Evolutionary conservation across 768 basidiomycete genomes (phyloP).

Genomic region (Tylopilus plumbeoviolaceoides): DNA sequence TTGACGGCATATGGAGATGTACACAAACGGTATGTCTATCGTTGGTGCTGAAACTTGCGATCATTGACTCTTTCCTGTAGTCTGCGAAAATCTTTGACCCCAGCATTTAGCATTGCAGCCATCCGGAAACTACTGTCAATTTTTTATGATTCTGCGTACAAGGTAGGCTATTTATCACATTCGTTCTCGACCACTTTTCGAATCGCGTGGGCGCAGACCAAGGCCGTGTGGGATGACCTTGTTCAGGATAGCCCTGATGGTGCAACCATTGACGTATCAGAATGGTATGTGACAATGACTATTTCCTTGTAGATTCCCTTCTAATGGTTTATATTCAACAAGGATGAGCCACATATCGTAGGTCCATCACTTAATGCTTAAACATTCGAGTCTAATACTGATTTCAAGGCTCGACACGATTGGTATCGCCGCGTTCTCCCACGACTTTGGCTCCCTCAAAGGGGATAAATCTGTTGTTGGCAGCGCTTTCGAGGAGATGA

Average conservation of each 20-base stretch:
- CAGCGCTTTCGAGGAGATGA: slow-evolving; percentile 22
- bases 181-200: too few relatives aligned
- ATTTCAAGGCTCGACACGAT: slow-evolving; percentile 37
- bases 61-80: too few relatives aligned
- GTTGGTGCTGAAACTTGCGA: too few relatives aligned
- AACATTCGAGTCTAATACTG: not conserved
- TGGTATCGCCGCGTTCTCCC: slow-evolving; percentile 42
- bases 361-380: slow-evolving; percentile 4
- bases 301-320: not conserved
- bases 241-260: slow-evolving; percentile 25
- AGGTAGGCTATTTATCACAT: too few relatives aligned
- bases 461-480: slow-evolving; percentile 23
- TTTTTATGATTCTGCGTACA: too few relatives aligned
- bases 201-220: too few relatives aligned
- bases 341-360: slow-evolving; percentile 48
- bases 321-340: too few relatives aligned
- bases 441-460: slow-evolving; percentile 42
- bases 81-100: too few relatives aligned
- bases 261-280: slow-evolving; percentile 43
- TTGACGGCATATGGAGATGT: too few relatives aligned
- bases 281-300: slow-evolving; percentile 31
- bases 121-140: too few relatives aligned
- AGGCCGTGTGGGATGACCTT: slow-evolving; percentile 25
- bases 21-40: too few relatives aligned
- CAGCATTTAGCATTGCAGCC: too few relatives aligned